phyloP scores from a whole-genome alignment of 2,329 filamentous ascomycete genomes.

The Penicillium fuscoglaucum region DNA sequence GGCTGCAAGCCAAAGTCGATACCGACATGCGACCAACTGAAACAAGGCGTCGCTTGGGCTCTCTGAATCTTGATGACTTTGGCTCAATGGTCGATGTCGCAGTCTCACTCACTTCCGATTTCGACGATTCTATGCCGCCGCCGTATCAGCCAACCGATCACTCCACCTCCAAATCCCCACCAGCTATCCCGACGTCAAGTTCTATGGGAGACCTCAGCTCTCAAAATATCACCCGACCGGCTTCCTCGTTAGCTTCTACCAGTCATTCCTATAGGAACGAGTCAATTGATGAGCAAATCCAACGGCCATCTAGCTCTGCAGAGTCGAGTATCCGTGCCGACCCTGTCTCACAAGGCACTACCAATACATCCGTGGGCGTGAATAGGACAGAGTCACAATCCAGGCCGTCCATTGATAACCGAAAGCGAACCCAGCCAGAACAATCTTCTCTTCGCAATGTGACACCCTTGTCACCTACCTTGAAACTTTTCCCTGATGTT shows the following conservation, averaged over 20 bases:
- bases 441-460: conserved; percentile 13
- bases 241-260: conserved; percentile 12
- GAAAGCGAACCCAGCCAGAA: conserved; percentile 8
- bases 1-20: conserved; percentile 34
- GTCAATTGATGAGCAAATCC: conserved; percentile 12
- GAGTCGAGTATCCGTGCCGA: conserved; percentile 6
- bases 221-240: neutral
- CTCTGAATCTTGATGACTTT: conserved; percentile 36
- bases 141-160: conserved; percentile 18
- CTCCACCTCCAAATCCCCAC: conserved; percentile 4
- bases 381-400: neutral
- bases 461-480: conserved; percentile 19
- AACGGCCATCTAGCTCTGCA: conserved; percentile 12
- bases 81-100: conserved; percentile 36
- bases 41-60: conserved; percentile 25
- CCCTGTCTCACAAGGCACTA: neutral
- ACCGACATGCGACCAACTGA: conserved; percentile 14
- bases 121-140: conserved; percentile 26
- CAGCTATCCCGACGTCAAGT: conserved; percentile 4
- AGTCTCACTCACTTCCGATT: conserved; percentile 29
- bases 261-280: conserved; percentile 8
- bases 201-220: conserved; percentile 7
- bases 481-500: conserved; percentile 39
- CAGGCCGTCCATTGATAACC: conserved; percentile 4
- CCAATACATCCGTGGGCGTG: neutral